Evolutionary conservation across 306 rosid genomes (phyloP), one percentile per base, ranked within the genome.

Genomic region (Medicago ruthenica): DNA sequence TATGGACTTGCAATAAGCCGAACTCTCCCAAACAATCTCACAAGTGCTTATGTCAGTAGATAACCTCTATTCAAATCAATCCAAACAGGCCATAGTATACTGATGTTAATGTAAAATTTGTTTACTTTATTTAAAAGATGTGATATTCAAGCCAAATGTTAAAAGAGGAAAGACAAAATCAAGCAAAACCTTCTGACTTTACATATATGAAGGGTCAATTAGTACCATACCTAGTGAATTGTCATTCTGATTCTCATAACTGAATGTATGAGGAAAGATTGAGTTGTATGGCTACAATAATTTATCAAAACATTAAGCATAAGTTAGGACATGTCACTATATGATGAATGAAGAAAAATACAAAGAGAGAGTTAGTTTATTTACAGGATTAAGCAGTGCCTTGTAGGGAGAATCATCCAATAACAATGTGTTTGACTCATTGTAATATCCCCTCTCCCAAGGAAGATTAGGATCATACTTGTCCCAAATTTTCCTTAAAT

Each of bases 321-420:
- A 68, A 57, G 62, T 72, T 55, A 69, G 78, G 39, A 68, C 20
- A 67, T 14, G 34, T 77, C 17, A 9, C 1, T 13, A 9, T 12
- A 67, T 59, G 15, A 55, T 71, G 57, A 71, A 78, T 12, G 48
- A 59, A 71, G 4, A 8, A 17, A 61, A 22, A 67, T 11, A 6
- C 2, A 15, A 15, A 61, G 2, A 10, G 22, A 8, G 3, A 8
- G 3, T 17, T 17, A 4, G 62, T 22, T 59, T 27, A 62, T 81
- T 85, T 84, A 89, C 96, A 17, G 97, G 96, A 80, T 93, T 93
- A 75, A 89, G 89, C 69, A 91, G 77, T 20, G 96, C 91, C 80
- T 93, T 93, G 84, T 91, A 87, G 0, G 97, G 98, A 68, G 98
- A 93, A 82, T 93, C 98, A 81, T 93, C 98, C 88, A 93, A 58